phyloP scores from a whole-genome alignment of 768 basidiomycete species.

The Neoboletus brunneissimus region DNA sequence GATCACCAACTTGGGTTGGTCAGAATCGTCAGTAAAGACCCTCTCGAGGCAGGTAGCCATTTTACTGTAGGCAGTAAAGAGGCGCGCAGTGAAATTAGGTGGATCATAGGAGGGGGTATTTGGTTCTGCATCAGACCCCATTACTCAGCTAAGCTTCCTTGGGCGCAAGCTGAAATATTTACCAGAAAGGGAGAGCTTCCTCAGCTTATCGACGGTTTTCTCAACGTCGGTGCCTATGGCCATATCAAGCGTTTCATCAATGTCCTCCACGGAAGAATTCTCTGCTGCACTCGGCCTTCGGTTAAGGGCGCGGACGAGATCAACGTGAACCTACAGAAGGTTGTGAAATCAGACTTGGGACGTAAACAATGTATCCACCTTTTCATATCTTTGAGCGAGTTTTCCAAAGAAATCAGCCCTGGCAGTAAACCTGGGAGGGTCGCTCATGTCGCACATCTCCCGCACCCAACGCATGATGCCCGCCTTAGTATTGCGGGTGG shows the following conservation, averaged over 20 bases:
- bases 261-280: not conserved
- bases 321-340: not conserved
- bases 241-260: not conserved
- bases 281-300: not conserved
- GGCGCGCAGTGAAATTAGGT: not conserved
- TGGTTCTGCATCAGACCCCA: not conserved
- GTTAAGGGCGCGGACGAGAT: not conserved
- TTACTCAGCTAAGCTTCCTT: not conserved
- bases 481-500: not conserved
- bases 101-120: not conserved
- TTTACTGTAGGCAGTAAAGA: not conserved
- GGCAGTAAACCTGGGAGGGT: not conserved
- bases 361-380: not conserved
- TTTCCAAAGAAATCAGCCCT: not conserved
- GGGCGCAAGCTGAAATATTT: not conserved
- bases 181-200: not conserved
- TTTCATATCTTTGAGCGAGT: not conserved
- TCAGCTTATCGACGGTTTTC: not conserved
- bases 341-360: no score
- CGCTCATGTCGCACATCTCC: not conserved
- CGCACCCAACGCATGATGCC: not conserved
- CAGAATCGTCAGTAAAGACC: not conserved
- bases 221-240: not conserved
- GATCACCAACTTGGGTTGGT: constrained; percentile 8
- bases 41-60: not conserved